Base-by-base conservation (phyloP, 208 protist species). In the Acanthamoeba quina region DNA sequence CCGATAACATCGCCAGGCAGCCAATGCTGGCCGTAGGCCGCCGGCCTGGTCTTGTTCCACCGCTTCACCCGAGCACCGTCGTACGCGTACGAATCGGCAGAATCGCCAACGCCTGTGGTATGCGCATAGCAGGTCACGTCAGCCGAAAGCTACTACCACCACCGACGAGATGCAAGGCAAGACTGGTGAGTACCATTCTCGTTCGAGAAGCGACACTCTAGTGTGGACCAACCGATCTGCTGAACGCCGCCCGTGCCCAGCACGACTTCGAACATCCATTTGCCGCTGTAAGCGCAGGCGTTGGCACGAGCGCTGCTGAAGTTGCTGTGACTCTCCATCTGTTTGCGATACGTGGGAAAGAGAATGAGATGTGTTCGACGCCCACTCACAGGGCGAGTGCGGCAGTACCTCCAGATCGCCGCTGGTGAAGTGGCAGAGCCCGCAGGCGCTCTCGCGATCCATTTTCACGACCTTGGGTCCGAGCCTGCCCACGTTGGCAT, bases 181-280 rank as follows among this genome's bases (percentile, higher is more conserved):
- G 19, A 11, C 54, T 58, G 17, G 19, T 29, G 54, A 34, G n/a
- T 72, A 56, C 52, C 54, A 21, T 72, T 49, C 37, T 95, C 94
- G 49, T 93, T 95, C 0, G 94, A 85, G 68, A 95, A 95, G 9
- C 37, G 7, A 13, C 94, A 95, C 19, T 62, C 70, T 10, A 95
- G 37, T n/a, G 94, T 94, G 24, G 92, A 44, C 94, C 94, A 95
- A 11, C 95, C 95, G 47, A 96, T 74, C 86, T 96, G 95, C 66
- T 90, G 80, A 17, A 96, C 41, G 11, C 95, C 95, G 6, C 49
- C 37, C 19, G 94, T 96, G 19, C 60, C 47, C 5, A 96, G 68
- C 62, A 92, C 56, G 4, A 95, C 95, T 41, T 96, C 95, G 58
- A 94, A 96, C 95, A 96, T 96, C 95, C 95, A 96, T 31, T 94